phyloP scores from a whole-genome alignment of 1,284 basidiomycete species.

The Leccinum subrobustum region DNA sequence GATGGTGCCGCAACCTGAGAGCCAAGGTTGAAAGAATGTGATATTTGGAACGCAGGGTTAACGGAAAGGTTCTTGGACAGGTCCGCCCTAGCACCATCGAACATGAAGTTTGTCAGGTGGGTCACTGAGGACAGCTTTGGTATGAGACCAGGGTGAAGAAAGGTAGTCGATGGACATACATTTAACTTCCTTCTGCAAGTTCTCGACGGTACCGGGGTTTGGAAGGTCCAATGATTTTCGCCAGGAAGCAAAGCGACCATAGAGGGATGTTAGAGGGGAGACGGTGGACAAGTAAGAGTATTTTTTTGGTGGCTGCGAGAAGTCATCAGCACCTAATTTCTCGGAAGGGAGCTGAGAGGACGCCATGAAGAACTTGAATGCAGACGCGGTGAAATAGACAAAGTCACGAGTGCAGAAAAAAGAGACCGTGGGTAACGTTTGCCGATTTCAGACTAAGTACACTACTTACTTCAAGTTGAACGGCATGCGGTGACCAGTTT shows the following conservation, averaged over 20 bases:
- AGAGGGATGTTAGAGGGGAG: slow-evolving; percentile 62
- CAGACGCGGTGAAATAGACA: slow-evolving; percentile 15
- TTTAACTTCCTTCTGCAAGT: slow-evolving; percentile 88
- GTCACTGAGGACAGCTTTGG: slow-evolving; percentile 55
- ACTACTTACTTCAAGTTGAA: too few species aligned
- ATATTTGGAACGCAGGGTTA: slow-evolving; percentile 96
- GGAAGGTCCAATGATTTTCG: slow-evolving; percentile 76
- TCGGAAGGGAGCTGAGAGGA: slow-evolving; percentile 38
- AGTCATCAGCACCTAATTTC: slow-evolving; percentile 36
- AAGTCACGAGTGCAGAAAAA: slow-evolving; percentile 28
- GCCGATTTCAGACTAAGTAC: slow-evolving; percentile 15
- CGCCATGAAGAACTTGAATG: slow-evolving; percentile 38
- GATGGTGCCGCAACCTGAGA: slow-evolving; percentile 74
- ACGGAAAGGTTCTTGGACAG: slow-evolving; percentile 92
- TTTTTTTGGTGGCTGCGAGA: slow-evolving; percentile 15
- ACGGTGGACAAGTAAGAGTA: slow-evolving; percentile 36
- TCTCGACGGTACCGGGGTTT: slow-evolving; percentile 89
- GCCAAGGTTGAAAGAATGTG: slow-evolving; percentile 91
- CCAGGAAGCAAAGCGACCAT: slow-evolving; percentile 77
- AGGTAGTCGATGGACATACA: slow-evolving; percentile 45
- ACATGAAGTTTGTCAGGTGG: slow-evolving; percentile 92
- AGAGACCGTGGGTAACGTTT: slow-evolving; percentile 35
- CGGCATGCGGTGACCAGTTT: too few species aligned
- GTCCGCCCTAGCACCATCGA: slow-evolving; percentile 96
- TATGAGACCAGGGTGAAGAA: slow-evolving; percentile 13